Evolutionary conservation across 805 yeast genomes (phyloP).

Genomic region (Cyberlindnera veronae): DNA sequence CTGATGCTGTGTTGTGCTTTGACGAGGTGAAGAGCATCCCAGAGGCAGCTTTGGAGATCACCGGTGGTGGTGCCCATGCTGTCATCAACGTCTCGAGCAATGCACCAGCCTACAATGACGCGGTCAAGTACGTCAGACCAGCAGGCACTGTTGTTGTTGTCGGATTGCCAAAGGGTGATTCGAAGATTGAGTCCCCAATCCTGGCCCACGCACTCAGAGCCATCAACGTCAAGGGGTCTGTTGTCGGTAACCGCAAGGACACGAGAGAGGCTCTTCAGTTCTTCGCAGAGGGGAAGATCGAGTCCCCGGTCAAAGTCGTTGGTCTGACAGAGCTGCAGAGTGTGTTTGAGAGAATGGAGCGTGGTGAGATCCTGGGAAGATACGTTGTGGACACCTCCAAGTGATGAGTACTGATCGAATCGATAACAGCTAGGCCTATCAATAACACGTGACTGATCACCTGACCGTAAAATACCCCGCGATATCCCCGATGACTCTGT

Average conservation of each 20-base stretch:
- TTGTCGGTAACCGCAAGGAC: conserved; percentile 54
- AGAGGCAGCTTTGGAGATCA: conserved; percentile 6
- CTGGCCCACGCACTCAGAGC: conserved; percentile 12
- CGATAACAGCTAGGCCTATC: background rate
- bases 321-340: conserved; percentile 48
- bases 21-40: conserved; percentile 46
- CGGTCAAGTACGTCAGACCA: conserved; percentile 54
- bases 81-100: conserved; percentile 64
- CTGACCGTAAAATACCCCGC: conserved; percentile 5
- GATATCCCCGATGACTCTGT: conserved; percentile 8
- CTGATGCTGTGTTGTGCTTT: conserved; percentile 54
- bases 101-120: conserved; percentile 52
- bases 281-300: conserved; percentile 57
- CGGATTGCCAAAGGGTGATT: conserved; percentile 70
- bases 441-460: no score
- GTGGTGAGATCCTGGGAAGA: conserved; percentile 57
- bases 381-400: conserved; percentile 52
- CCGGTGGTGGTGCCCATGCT: conserved; percentile 68
- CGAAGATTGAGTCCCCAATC: conserved; percentile 46
- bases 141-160: conserved; percentile 64
- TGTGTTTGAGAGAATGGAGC: conserved; percentile 51
- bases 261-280: conserved; percentile 57
- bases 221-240: conserved; percentile 58
- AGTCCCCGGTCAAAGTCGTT: conserved; percentile 52
- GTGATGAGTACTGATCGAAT: conserved; percentile 5